Percentiles rank a stretch among this genome's conserved stretches.
Conservation (phyloP, 2,329 filamentous ascomycete species). For the Amphichorda felina region DNA sequence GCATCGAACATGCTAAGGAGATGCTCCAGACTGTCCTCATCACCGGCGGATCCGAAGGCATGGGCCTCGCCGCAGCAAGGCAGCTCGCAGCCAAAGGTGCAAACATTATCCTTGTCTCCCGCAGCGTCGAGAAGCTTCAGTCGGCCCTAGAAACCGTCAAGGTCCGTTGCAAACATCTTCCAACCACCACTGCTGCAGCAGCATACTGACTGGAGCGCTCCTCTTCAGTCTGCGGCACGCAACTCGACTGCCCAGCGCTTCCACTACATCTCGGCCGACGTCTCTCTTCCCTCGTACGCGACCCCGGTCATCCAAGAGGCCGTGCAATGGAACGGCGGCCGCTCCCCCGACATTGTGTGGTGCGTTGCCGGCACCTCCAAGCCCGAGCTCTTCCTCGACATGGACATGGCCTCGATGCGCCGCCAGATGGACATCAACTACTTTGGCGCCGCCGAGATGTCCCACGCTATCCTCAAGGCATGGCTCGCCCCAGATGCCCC, state of each 20-base stretch:
- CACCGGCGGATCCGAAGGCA: constrained; percentile 86
- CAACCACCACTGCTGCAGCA: constrained; percentile 2
- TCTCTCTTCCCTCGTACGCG: constrained; percentile 60
- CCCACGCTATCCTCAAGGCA: constrained; percentile 62
- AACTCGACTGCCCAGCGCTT: constrained; percentile 62
- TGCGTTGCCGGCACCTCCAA: constrained; percentile 67
- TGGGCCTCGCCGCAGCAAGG: constrained; percentile 67
- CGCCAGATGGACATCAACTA: constrained; percentile 89
- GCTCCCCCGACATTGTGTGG: constrained; percentile 78
- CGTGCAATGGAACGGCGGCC: constrained; percentile 64
- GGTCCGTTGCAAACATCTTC: constrained; percentile 28
- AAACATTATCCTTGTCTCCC: constrained; percentile 74
- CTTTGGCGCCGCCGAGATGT: constrained; percentile 76
- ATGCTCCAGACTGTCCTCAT: constrained; percentile 63
- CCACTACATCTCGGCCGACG: constrained; percentile 72
- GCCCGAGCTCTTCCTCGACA: constrained; percentile 70
- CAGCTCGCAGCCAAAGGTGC: constrained; percentile 75
- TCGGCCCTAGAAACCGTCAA: constrained; percentile 54
- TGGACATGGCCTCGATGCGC: constrained; percentile 52
- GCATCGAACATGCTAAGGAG: background rate
- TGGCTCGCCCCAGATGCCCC: constrained; percentile 52
- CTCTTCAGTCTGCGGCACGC: constrained; percentile 47
- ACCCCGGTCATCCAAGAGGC: constrained; percentile 58
- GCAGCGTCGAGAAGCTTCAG: constrained; percentile 64
- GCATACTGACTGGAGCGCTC: background rate